A percentile compares a stretch with the other conserved stretches of the same genome.
phyloP scores from a whole-genome alignment of 331 rosid genomes.

The Malus hybrid region DNA sequence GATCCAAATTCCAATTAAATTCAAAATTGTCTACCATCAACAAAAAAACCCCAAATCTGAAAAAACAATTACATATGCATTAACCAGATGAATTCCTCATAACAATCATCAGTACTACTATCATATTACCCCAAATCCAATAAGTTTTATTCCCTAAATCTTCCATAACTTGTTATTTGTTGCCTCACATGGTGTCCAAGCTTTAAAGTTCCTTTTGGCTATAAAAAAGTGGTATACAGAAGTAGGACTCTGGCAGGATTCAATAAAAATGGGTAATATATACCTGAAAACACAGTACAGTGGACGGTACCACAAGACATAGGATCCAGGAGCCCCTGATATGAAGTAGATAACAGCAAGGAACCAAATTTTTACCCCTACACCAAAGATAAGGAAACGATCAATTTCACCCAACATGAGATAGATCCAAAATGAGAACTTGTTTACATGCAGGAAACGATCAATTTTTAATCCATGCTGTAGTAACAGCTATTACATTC shows the following conservation, averaged over 20 bases:
- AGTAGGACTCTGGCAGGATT: not conserved
- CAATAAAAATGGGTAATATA: not conserved
- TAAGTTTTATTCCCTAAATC: not conserved
- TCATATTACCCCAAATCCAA: not conserved
- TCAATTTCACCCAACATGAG: conserved; percentile 15
- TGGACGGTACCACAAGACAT: conserved; percentile 92
- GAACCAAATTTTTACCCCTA: conserved; percentile 91
- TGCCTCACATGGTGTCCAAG: not conserved
- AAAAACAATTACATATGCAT: not conserved
- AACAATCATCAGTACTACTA: not conserved
- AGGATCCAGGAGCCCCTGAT: conserved; percentile 91
- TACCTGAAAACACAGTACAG: conserved; percentile 89
- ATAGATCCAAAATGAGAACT: conserved; percentile 13
- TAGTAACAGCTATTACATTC: conserved; percentile 75
- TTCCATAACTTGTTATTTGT: not conserved
- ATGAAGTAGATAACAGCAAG: conserved; percentile 88
- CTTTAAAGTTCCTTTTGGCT: not conserved
- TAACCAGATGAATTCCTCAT: not conserved
- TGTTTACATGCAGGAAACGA: conserved; percentile 1
- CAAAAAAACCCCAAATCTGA: no score
- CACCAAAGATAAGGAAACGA: conserved; percentile 12
- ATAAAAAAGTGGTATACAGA: not conserved
- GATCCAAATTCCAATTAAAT: no score
- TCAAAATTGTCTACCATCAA: no score
- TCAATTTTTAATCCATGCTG: conserved; percentile 81